Percentiles rank a stretch among this genome's conserved stretches.
phyloP scores from a whole-genome alignment of 768 basidiomycete genomes.

The Rhodosporidiobolus sp. region DNA sequence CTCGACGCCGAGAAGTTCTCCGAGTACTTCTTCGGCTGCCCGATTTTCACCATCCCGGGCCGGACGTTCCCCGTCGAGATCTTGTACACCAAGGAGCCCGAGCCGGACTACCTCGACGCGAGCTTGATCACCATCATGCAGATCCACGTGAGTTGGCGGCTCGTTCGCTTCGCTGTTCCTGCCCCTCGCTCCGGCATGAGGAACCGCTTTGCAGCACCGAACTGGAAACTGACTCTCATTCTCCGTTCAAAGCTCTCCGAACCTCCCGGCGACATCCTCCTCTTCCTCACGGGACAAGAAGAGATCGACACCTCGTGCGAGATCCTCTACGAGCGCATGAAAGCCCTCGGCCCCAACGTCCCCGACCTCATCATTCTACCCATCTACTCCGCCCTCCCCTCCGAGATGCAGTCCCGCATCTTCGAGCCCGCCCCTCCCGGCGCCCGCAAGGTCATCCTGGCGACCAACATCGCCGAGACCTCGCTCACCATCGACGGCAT shows the following conservation, averaged over 20 bases:
- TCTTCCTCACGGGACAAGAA: conserved; percentile 97
- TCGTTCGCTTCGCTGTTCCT: neutral
- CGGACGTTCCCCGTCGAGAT: conserved; percentile 97
- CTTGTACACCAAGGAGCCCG: conserved; percentile 98
- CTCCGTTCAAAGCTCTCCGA: conserved; percentile 88
- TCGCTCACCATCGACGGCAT: conserved; percentile 97
- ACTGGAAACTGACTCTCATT: too few species aligned
- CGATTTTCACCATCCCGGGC: conserved; percentile 99
- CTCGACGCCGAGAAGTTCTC: conserved; percentile 99
- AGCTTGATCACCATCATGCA: conserved; percentile 99
- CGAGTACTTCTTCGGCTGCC: conserved; percentile 97
- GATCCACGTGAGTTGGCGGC: conserved; percentile 60
- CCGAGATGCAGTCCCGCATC: conserved; percentile 94
- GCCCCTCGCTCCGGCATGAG: too few species aligned
- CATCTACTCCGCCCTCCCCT: conserved; percentile 95
- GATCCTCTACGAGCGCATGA: conserved; percentile 97
- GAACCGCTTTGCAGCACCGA: too few species aligned
- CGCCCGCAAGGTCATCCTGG: conserved; percentile 96
- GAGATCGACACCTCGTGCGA: conserved; percentile 98
- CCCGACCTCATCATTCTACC: conserved; percentile 95
- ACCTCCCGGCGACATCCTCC: conserved; percentile 89
- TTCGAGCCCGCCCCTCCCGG: conserved; percentile 98
- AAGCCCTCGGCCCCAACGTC: conserved; percentile 95
- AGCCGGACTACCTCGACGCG: conserved; percentile 93
- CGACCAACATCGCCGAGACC: conserved; percentile 99